These are phyloP conservation scores for Colletotrichum sp. DNA, from an alignment of 2,329 filamentous ascomycete genomes.

Conservation along the genomic window DNA sequence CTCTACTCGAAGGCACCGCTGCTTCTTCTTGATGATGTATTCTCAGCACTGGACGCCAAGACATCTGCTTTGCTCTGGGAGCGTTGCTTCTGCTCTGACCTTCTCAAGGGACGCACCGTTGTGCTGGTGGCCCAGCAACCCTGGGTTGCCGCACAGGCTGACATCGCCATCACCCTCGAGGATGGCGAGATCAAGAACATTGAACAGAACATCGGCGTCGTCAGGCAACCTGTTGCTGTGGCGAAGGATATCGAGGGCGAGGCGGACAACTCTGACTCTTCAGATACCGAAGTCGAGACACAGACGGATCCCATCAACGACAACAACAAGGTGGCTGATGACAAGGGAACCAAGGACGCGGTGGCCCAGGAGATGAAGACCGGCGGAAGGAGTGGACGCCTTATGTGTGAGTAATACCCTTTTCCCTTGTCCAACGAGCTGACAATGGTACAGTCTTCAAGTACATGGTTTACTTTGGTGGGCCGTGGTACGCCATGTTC, in stretches of 20 bases:
- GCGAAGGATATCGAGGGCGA: conserved; percentile 41
- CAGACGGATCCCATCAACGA: conserved; percentile 33
- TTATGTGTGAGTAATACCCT: conserved; percentile 41
- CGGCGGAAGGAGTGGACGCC: conserved; percentile 48
- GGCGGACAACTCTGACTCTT: conserved; percentile 29
- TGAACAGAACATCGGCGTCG: conserved; percentile 50
- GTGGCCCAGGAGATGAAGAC: conserved; percentile 53
- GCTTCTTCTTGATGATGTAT: conserved; percentile 63
- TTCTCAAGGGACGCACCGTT: conserved; percentile 58
- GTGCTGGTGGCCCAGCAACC: conserved; percentile 63
- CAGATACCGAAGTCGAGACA: conserved; percentile 32
- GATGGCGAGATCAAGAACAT: conserved; percentile 45
- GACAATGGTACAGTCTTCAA: conserved; percentile 41
- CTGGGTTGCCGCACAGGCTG: conserved; percentile 57
- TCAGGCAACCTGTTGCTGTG: conserved; percentile 49
- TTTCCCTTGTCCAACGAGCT: not conserved
- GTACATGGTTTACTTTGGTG: conserved; percentile 58
- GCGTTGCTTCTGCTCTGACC: conserved; percentile 60
- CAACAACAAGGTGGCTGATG: conserved; percentile 35
- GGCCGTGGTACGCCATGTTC: conserved; percentile 44
- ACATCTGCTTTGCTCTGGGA: conserved; percentile 62
- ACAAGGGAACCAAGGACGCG: conserved; percentile 44
- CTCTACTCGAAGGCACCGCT: conserved; percentile 62
- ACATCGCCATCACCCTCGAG: conserved; percentile 51
- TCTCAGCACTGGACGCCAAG: conserved; percentile 64